Evolutionary conservation across 2,329 filamentous ascomycete genomes (phyloP), one percentile per base, ranked within the genome.

Genomic region (Colletotrichum sp.): DNA sequence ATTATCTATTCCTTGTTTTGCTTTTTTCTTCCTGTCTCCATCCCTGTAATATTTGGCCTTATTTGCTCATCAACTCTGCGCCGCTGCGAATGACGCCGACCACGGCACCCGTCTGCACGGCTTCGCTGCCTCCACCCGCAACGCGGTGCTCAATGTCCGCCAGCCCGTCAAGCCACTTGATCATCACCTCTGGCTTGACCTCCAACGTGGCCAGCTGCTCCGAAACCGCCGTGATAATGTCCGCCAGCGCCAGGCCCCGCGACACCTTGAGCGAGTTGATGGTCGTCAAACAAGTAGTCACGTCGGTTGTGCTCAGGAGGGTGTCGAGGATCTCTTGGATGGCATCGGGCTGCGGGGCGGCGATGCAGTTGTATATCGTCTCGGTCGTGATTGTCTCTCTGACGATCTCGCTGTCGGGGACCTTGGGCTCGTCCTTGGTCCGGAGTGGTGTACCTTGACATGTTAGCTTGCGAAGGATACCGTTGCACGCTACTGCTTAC

Each of bases 341-440:
- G 80, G 98, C 96, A 28, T 93, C 92, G 1, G 97, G 97, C 79
- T 98, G 96, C 6, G 97, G 97, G 3, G 96, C 96, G 10, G 97
- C 97, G 82, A 99, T 98, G 85, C 97, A 99, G 85, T 96, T 96
- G 89, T 98, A 99, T 82, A 99, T 99, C 9, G 95, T 95, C 83
- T 98, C 94, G 43, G 95, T 98, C 79, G 98, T 98, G 79, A 95
- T 91, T 75, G 80, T 89, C 34, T 99, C 96, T 55, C 95, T 91
- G 71, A 93, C 89, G 32, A 96, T 92, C 70, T 93, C 90, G 85
- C 91, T 88, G 77, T 94, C 87, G 77, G 89, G 89, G 7, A 91
- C 84, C 82, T 92, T 92, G 36, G 92, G 90, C 4, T 86, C 90
- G 79, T 91, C 87, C 80, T 90, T 92, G 55, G 89, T 84, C 70